A percentile compares a stretch with the other conserved stretches of the same genome.
These are phyloP conservation scores for Arthromyces matolae DNA, from an alignment of 768 basidiomycete species.

Conservation along the genomic window DNA sequence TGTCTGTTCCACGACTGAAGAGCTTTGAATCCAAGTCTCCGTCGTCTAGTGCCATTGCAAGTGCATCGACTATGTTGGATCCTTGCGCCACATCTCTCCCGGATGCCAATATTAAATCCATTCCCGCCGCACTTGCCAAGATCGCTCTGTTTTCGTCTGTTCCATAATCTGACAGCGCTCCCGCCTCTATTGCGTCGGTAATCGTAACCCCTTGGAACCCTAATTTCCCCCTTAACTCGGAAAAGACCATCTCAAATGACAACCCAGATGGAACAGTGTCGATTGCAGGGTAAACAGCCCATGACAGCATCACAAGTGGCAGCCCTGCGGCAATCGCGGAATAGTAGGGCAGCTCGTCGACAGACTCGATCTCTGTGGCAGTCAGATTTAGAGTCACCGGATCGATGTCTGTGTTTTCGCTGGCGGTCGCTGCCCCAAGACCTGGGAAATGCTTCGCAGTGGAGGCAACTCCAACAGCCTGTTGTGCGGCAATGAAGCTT, in stretches of 20 bases:
- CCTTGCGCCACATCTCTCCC: constrained; percentile 7
- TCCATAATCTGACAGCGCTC: constrained; percentile 8
- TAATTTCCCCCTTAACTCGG: constrained; percentile 13
- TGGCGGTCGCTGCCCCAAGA: constrained; percentile 12
- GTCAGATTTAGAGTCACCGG: constrained; percentile 12
- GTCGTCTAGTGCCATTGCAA: constrained; percentile 12
- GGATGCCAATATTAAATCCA: constrained; percentile 14
- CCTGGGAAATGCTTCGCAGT: constrained; percentile 17
- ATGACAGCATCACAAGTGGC: constrained; percentile 15
- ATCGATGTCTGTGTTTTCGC: constrained; percentile 7
- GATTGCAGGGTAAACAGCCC: constrained; percentile 14
- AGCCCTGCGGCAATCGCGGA: constrained; percentile 12
- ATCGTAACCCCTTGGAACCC: constrained; percentile 15
- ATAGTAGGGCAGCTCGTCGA: constrained; percentile 14
- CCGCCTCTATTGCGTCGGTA: constrained; percentile 14
- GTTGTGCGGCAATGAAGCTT: constrained; percentile 12
- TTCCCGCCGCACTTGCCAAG: constrained; percentile 12
- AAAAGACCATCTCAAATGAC: constrained; percentile 6
- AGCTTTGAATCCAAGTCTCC: constrained; percentile 9
- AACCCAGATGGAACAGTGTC: constrained; percentile 13
- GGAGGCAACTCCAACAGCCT: constrained; percentile 11
- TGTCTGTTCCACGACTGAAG: constrained; percentile 8
- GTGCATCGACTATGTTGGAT: constrained; percentile 8
- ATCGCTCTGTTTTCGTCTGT: constrained; percentile 10
- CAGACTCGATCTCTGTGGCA: constrained; percentile 7